Conservation (phyloP, 2,329 filamentous ascomycete genomes). For the Tricladium varicosporioides region DNA sequence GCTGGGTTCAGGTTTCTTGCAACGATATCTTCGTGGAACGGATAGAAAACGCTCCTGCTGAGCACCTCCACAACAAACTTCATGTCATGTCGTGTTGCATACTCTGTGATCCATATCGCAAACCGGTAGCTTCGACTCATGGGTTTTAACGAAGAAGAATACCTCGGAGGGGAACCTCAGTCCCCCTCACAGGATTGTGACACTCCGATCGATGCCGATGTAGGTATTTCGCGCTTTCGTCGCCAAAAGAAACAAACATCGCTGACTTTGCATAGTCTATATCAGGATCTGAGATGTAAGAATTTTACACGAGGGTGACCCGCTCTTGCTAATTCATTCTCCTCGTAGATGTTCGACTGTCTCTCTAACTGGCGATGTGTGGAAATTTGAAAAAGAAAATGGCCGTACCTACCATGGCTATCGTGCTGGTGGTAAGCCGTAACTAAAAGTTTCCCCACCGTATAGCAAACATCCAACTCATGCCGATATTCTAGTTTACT, state of each 20-base stretch:
- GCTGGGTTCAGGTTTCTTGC: too few relatives aligned
- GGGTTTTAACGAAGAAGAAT: not conserved
- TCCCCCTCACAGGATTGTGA: not conserved
- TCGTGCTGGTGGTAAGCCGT: not conserved
- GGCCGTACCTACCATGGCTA: not conserved
- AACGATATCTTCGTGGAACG: not conserved
- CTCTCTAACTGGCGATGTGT: not conserved
- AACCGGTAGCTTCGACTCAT: not conserved
- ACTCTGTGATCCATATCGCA: not conserved
- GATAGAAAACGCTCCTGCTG: not conserved
- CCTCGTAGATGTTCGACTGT: not conserved
- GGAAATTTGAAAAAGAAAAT: not conserved
- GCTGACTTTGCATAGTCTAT: not conserved
- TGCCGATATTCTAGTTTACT: slow-evolving; percentile 21
- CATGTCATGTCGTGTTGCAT: not conserved
- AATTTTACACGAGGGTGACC: not conserved
- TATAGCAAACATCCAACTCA: not conserved
- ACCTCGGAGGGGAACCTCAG: not conserved
- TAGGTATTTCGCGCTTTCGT: not conserved
- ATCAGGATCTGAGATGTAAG: not conserved
- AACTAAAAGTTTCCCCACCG: not conserved
- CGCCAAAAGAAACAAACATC: not conserved
- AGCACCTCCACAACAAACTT: not conserved
- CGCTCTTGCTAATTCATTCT: not conserved
- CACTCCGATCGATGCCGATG: not conserved